These are phyloP conservation scores for Kodamaea fukazawae DNA, from an alignment of 805 yeast genomes.

Conservation along the genomic window DNA sequence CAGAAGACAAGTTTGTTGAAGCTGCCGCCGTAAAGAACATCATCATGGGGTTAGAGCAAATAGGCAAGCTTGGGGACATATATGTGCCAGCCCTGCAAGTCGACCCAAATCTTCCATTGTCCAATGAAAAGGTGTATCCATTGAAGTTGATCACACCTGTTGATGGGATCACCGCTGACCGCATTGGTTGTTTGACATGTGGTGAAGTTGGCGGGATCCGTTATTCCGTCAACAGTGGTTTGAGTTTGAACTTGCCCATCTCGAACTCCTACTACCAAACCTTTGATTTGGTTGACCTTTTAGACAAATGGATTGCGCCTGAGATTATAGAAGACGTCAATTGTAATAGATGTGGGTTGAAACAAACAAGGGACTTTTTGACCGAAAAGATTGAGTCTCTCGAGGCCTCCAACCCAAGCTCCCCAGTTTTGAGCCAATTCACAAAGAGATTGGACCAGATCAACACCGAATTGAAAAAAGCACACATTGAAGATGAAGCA, in stretches of 20 bases:
- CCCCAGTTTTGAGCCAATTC: slow-evolving; percentile 29
- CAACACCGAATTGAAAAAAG: slow-evolving; percentile 52
- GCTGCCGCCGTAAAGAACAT: slow-evolving; percentile 21
- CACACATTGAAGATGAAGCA: slow-evolving; percentile 75
- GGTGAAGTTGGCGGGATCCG: slow-evolving; percentile 94
- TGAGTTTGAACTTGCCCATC: slow-evolving; percentile 65
- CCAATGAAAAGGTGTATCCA: slow-evolving; percentile 46
- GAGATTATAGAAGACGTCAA: slow-evolving; percentile 92
- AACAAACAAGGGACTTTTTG: slow-evolving; percentile 54
- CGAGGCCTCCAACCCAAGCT: slow-evolving; percentile 38
- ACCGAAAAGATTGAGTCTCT: slow-evolving; percentile 30
- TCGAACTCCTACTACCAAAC: slow-evolving; percentile 36
- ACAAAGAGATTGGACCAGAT: slow-evolving; percentile 28
- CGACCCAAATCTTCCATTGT: slow-evolving; percentile 59
- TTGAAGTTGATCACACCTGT: slow-evolving; percentile 77
- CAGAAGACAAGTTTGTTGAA: slow-evolving; percentile 18
- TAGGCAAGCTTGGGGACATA: slow-evolving; percentile 62
- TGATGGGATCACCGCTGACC: slow-evolving; percentile 83
- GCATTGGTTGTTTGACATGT: slow-evolving; percentile 87
- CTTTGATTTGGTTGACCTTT: slow-evolving; percentile 46
- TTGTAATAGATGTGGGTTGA: slow-evolving; percentile 87
- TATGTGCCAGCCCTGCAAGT: slow-evolving; percentile 72
- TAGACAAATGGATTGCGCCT: slow-evolving; percentile 68
- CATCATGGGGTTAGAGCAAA: slow-evolving; percentile 38
- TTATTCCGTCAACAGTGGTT: slow-evolving; percentile 71